Conservation (phyloP, 352 stramenopile genomes). For the Pythium brachiatum region DNA sequence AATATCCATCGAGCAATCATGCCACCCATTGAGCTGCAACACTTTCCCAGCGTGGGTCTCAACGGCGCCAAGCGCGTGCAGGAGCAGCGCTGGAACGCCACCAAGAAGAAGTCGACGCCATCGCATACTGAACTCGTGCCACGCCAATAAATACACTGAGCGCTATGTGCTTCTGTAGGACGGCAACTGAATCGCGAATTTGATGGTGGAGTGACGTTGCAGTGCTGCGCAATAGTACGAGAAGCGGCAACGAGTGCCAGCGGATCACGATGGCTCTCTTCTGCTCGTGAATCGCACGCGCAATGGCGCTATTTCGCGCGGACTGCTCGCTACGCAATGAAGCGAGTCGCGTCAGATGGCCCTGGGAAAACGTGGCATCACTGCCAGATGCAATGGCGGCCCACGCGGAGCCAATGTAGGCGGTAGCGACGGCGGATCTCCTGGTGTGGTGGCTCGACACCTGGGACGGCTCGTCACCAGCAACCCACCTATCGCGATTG, state of each 20-base stretch:
- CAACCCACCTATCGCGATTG: not conserved
- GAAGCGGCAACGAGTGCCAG: not conserved
- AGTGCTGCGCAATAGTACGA: too few relatives aligned
- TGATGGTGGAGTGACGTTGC: too few relatives aligned
- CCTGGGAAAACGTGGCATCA: not conserved
- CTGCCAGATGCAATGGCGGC: not conserved
- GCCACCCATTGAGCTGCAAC: slow-evolving; percentile 17
- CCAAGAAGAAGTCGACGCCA: not conserved
- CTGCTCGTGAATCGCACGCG: not conserved
- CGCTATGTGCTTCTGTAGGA: too few relatives aligned
- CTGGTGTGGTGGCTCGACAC: not conserved
- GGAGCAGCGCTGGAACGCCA: not conserved
- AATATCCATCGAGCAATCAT: slow-evolving; percentile 10
- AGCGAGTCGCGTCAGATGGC: not conserved
- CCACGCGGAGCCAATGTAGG: too few relatives aligned
- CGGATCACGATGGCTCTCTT: not conserved
- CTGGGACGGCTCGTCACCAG: not conserved
- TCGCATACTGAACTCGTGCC: not conserved
- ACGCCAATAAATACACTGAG: slow-evolving; percentile 1
- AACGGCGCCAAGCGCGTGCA: not conserved
- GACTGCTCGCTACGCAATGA: not conserved
- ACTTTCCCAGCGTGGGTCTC: not conserved
- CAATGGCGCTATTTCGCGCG: not conserved
- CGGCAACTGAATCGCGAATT: too few relatives aligned
- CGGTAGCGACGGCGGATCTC: not conserved